A percentile compares a stretch with the other conserved stretches of the same genome.
phyloP scores from a whole-genome alignment of 305 asterid species.

The Ilex paraguariensis region DNA sequence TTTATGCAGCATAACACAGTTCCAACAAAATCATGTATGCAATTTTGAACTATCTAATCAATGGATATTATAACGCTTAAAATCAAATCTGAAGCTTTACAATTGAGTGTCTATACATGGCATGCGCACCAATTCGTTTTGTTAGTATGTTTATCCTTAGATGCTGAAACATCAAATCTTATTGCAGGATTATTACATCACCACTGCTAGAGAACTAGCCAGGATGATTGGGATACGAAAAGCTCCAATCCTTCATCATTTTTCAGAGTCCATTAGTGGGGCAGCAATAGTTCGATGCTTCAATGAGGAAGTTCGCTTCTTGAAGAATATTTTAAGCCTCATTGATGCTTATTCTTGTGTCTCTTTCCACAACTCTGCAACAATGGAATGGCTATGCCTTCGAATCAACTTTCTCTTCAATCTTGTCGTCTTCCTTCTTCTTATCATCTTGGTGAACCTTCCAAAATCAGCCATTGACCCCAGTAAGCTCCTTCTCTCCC shows the following conservation, averaged over 20 bases:
- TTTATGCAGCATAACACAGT: too few relatives aligned
- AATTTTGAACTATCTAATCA: too few relatives aligned
- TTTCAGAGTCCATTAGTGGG: conserved; percentile 70
- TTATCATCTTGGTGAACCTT: conserved; percentile 63
- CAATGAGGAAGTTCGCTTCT: conserved; percentile 57
- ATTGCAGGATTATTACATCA: conserved; percentile 62
- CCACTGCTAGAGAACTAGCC: conserved; percentile 73
- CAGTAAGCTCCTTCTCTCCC: conserved; percentile 40
- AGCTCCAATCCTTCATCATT: conserved; percentile 82
- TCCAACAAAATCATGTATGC: background rate
- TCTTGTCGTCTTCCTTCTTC: conserved; percentile 68
- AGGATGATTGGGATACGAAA: conserved; percentile 69
- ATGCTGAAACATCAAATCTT: conserved; percentile 18
- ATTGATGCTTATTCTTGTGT: conserved; percentile 70
- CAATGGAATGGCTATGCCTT: conserved; percentile 88
- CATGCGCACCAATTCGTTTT: background rate
- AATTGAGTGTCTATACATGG: background rate
- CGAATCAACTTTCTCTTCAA: conserved; percentile 83
- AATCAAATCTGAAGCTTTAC: too few relatives aligned
- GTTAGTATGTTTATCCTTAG: background rate
- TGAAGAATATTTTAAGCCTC: conserved; percentile 38
- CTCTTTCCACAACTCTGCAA: conserved; percentile 58
- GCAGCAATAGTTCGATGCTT: conserved; percentile 71
- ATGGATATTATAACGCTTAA: too few relatives aligned
- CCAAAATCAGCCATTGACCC: conserved; percentile 68